A percentile compares a stretch with the other conserved stretches of the same genome.
Conservation (phyloP, 257 asterid genomes). For the Coffea eugenioides region DNA sequence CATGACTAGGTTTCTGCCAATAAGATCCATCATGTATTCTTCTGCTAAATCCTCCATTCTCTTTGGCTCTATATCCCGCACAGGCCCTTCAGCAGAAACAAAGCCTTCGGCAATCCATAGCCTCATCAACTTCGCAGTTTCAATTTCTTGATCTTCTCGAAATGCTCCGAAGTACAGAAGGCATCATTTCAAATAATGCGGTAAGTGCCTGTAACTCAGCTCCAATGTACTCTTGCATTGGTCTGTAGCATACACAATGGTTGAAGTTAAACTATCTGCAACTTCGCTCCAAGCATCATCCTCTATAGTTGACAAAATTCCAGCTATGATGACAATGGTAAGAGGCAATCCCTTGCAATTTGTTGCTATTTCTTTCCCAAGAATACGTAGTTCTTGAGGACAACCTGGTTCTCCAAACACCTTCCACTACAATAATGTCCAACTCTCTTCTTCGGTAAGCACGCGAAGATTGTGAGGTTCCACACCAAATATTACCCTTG, state of each 20-base stretch:
- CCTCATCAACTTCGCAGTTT: neutral
- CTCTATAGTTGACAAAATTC: too few relatives aligned
- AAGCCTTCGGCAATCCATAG: constrained; percentile 12
- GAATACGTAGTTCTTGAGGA: neutral
- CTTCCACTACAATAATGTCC: neutral
- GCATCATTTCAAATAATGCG: too few relatives aligned
- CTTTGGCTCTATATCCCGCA: too few relatives aligned
- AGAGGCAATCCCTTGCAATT: neutral
- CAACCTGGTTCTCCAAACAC: neutral
- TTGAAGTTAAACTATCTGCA: too few relatives aligned
- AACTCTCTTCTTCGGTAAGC: neutral
- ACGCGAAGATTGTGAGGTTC: neutral
- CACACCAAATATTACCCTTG: neutral
- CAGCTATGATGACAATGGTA: too few relatives aligned
- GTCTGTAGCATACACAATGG: too few relatives aligned
- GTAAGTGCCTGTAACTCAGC: too few relatives aligned
- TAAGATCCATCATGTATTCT: too few relatives aligned
- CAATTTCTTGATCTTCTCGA: neutral
- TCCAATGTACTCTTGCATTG: too few relatives aligned
- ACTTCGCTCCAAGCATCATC: too few relatives aligned
- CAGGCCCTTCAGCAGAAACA: neutral
- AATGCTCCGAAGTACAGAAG: too few relatives aligned
- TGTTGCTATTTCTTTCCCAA: neutral
- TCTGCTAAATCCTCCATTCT: constrained; percentile 2
- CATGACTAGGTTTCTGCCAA: too few relatives aligned